Evolutionary conservation across 768 basidiomycete genomes (phyloP).

Genomic region (Hygrophorus pudorinus): DNA sequence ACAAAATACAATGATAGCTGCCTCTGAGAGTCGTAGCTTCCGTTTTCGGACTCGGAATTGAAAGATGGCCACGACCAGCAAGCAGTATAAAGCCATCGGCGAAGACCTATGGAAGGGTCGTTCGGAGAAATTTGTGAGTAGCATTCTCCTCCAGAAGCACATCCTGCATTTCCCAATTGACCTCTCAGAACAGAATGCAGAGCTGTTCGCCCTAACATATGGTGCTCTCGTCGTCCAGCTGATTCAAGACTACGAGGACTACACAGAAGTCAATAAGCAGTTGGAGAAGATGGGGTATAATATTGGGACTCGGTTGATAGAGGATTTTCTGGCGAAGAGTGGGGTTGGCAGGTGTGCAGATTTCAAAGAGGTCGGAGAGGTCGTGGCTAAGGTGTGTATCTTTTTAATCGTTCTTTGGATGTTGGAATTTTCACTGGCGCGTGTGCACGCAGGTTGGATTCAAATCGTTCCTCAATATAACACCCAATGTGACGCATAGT

Average conservation of each 20-base stretch:
- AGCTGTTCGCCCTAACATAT: constrained; percentile 94
- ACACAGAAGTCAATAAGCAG: constrained; percentile 89
- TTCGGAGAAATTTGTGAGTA: constrained; percentile 86
- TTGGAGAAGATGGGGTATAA: constrained; percentile 99
- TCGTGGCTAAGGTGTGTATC: constrained; percentile 74
- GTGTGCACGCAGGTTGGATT: constrained; percentile 74
- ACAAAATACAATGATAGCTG: no score
- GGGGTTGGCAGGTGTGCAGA: constrained; percentile 86
- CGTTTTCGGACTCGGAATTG: constrained; percentile 3
- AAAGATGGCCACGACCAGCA: constrained; percentile 61
- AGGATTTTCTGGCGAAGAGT: constrained; percentile 93
- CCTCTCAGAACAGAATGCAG: constrained; percentile 66
- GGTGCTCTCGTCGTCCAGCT: constrained; percentile 97
- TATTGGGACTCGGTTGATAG: constrained; percentile 91
- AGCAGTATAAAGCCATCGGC: constrained; percentile 80
- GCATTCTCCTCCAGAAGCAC: neutral
- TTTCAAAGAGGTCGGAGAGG: constrained; percentile 92
- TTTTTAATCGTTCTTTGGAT: neutral
- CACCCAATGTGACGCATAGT: constrained; percentile 70
- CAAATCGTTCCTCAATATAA: constrained; percentile 93
- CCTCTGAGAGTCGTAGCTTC: neutral
- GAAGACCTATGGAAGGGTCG: constrained; percentile 95
- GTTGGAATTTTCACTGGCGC: no score
- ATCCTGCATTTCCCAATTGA: constrained; percentile 11
- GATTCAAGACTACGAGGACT: constrained; percentile 99